These are phyloP conservation scores for Avena eriantha DNA, from an alignment of 176 grass and related monocot species.

Conservation along the genomic window DNA sequence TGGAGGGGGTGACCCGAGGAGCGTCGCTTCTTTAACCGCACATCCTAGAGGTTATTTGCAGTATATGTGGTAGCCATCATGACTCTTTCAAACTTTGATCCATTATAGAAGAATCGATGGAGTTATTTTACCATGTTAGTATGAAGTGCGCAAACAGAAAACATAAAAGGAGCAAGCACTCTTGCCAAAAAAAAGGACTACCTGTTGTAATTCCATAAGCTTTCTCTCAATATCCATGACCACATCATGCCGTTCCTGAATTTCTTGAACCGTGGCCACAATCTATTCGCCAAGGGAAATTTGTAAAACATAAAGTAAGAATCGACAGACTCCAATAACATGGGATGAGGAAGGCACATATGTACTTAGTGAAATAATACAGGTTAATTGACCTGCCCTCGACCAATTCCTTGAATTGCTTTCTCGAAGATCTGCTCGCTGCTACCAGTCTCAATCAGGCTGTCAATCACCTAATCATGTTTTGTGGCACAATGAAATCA, in stretches of 20 bases:
- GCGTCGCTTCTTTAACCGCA: too few species aligned
- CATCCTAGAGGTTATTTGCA: too few species aligned
- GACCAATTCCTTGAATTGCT: conserved; percentile 80
- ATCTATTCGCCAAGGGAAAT: conserved; percentile 50
- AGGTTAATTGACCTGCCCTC: conserved; percentile 69
- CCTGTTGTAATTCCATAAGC: conserved; percentile 83
- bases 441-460: conserved; percentile 83
- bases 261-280: conserved; percentile 73
- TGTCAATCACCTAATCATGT: conserved; percentile 66
- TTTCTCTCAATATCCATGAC: conserved; percentile 91
- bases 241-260: conserved; percentile 88
- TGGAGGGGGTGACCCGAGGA: too few species aligned
- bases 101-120: not conserved
- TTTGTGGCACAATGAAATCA: conserved; percentile 15
- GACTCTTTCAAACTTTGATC: not conserved
- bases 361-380: not conserved
- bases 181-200: conserved; percentile 20
- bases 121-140: not conserved
- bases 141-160: not conserved
- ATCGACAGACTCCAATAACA: not conserved
- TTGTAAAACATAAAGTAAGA: conserved; percentile 16
- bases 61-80: not conserved
- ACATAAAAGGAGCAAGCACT: not conserved
- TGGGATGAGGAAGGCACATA: not conserved
- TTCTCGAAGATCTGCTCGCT: conserved; percentile 90